Base-by-base conservation (phyloP, 176 grass and related monocot genomes). In the Secale cereale region DNA sequence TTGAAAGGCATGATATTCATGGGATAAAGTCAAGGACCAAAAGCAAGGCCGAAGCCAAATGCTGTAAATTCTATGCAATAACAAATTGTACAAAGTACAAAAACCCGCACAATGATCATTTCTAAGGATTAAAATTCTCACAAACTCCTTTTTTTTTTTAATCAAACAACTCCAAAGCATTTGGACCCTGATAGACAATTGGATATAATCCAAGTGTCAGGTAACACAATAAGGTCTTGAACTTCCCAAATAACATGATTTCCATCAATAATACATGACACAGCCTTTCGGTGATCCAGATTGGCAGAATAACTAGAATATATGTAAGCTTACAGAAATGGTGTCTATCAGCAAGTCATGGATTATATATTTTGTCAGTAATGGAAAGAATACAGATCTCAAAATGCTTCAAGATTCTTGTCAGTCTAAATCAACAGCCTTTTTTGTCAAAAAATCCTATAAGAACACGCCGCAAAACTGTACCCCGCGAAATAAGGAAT, bases 191-290 rank as follows among this genome's bases (percentile, higher is more conserved):
- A 74, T 46, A 40, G 13, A 64, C n/a, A 61, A 61, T 68, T 11
- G 19, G 20, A 81, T 13, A 28, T 71, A 43, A 74, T 45, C 11
- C 23, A 11, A 37, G 16, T 11, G 4, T 40, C 20, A 45, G 22
- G 37, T 16, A 66, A 57, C 66, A 82, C 70, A 67, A 64, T 54
- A 59, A 14, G 35, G 9, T 25, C 11, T 83, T 79, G 11, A 84
- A 72, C 69, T 39, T 74, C 8, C 26, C 0, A 20, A 41, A 20
- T 43, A 32, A 61, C 35, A 79, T 27, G 59, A 30, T 83, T 29
- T 72, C 65, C 65, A 78, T 6, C 12, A 73, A 36, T 22, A 83
- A 78, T 54, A 71, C 80, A 88, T 79, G 52, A 39, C 43, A 27
- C 74, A 73, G 23, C 32, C 45, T 79, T 69, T 41, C 6, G 0